Evolutionary conservation across 352 stramenopile genomes (phyloP).

Genomic region (Phytophthora macrochlamydospora): DNA sequence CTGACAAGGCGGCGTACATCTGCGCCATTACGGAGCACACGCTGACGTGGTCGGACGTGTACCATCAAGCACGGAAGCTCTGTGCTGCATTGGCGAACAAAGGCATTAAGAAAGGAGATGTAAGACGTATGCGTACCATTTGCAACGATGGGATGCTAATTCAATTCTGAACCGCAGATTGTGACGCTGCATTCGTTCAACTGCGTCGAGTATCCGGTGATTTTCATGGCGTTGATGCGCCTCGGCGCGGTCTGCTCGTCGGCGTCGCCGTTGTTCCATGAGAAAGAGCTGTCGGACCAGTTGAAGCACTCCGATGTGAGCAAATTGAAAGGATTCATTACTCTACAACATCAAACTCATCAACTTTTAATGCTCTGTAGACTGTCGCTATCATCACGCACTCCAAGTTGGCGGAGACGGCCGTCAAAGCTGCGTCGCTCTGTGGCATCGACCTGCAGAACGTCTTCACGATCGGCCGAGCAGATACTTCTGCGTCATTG

Average conservation of each 20-base stretch:
- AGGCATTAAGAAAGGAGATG: constrained; percentile 54
- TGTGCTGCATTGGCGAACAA: constrained; percentile 39
- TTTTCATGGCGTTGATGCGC: constrained; percentile 54
- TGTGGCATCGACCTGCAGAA: constrained; percentile 10
- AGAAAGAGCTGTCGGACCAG: constrained; percentile 42
- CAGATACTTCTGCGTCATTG: constrained; percentile 8
- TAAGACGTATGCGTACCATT: constrained; percentile 19
- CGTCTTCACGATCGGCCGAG: constrained; percentile 40
- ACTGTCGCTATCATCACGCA: constrained; percentile 42
- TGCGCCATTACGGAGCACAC: constrained; percentile 47
- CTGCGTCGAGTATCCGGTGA: constrained; percentile 60
- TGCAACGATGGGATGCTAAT: neutral
- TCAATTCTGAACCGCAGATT: constrained; percentile 21
- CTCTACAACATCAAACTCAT: constrained; percentile 1
- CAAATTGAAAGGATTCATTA: neutral
- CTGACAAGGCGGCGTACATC: constrained; percentile 40
- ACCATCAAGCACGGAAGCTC: constrained; percentile 34
- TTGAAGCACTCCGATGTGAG: constrained; percentile 38
- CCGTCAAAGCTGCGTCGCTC: constrained; percentile 31
- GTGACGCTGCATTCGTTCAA: constrained; percentile 60
- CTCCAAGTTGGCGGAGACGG: constrained; percentile 28
- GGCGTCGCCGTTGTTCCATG: constrained; percentile 46
- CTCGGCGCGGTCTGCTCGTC: constrained; percentile 52
- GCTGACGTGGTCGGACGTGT: constrained; percentile 44
- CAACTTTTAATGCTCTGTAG: constrained; percentile 1